Base-by-base conservation (phyloP, 2,329 filamentous ascomycete species). In the Calonectria pseudoturangicola region DNA sequence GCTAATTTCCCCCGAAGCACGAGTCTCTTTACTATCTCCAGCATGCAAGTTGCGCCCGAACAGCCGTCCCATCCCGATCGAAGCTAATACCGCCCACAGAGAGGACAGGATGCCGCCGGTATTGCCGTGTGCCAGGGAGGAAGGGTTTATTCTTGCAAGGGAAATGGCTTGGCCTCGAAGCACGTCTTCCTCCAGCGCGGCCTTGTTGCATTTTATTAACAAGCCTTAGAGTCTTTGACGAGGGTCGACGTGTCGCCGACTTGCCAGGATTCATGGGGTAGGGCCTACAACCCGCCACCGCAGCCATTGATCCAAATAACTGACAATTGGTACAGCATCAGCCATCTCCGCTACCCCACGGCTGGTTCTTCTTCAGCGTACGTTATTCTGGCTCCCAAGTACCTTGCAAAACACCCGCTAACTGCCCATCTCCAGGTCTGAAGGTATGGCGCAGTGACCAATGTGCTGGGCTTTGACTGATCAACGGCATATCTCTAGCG, bases 301-400 rank as follows among this genome's bases (percentile, higher is more conserved):
- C 18, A 13, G 45, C 45, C 18, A 48, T 48, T 48, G 45, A n/a
- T 48, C 45, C 45, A 48, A 21, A 48, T 13, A 25, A 48, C 21
- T 48, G 45, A 48, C 45, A 3, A 13, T 48, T 25, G 12, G n/a
- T 9, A 48, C 45, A 48, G 83, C 2, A 89, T 98, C 73, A 93
- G 91, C 50, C 96, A 98, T 84, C 85, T 98, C 77, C 89, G 96
- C 82, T 98, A 98, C 84, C 96, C 96, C 13, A 98, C 96, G 9
- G 94, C 94, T 15, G 96, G 96, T 70, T 97, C 93, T 82, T 94
- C 93, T 48, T 48, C 45, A 13, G 45, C 45, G 45, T 48, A 48
- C 45, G 45, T 10, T 48, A 12, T 25, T 13, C 45, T 25, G 13
- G 3, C 12, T 21, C 45, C 8, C 45, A 13, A 13, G 45, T 48